Percentiles rank a stretch among this genome's conserved stretches.
Conservation (phyloP, 768 basidiomycete genomes). For the Trametes punicea region DNA sequence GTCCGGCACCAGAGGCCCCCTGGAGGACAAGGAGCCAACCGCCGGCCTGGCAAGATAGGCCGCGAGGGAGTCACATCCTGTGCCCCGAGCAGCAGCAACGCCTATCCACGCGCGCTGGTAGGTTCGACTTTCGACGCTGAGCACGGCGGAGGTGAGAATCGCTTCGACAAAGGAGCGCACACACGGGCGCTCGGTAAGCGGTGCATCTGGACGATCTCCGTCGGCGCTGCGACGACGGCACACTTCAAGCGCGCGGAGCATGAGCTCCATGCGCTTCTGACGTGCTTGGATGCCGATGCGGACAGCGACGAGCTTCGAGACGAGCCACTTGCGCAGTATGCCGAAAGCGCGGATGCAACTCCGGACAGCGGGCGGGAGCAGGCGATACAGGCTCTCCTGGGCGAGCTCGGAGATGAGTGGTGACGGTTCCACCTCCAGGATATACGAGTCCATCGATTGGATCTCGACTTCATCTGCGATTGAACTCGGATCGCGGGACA, state of each 20-base stretch:
- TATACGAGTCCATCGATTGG: constrained; percentile 71
- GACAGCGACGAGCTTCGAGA: constrained; percentile 64
- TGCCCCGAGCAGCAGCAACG: constrained; percentile 60
- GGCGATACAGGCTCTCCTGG: constrained; percentile 68
- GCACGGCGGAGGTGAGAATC: constrained; percentile 67
- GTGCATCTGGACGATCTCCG: constrained; percentile 28
- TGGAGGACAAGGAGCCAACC: constrained; percentile 41
- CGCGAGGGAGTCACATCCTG: constrained; percentile 56
- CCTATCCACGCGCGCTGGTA: constrained; percentile 78
- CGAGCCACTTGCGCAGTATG: constrained; percentile 76
- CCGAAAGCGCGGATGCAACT: constrained; percentile 74
- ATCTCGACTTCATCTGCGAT: constrained; percentile 69
- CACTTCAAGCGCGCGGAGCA: constrained; percentile 71
- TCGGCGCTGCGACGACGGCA: constrained; percentile 60
- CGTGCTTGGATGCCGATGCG: constrained; percentile 60
- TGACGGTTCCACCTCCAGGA: constrained; percentile 72
- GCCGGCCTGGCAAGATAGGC: constrained; percentile 53
- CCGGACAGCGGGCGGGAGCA: constrained; percentile 72
- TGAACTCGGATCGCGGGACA: constrained; percentile 48
- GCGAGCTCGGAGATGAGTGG: constrained; percentile 64
- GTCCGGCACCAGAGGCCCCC: constrained; percentile 62
- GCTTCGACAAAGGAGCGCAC: constrained; percentile 81
- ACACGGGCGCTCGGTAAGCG: constrained; percentile 55
- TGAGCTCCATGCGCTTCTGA: constrained; percentile 69
- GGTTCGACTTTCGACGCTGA: constrained; percentile 77